These are phyloP conservation scores for Xylariales sp. DNA, from an alignment of 2,329 filamentous ascomycete genomes.

Conservation along the genomic window DNA sequence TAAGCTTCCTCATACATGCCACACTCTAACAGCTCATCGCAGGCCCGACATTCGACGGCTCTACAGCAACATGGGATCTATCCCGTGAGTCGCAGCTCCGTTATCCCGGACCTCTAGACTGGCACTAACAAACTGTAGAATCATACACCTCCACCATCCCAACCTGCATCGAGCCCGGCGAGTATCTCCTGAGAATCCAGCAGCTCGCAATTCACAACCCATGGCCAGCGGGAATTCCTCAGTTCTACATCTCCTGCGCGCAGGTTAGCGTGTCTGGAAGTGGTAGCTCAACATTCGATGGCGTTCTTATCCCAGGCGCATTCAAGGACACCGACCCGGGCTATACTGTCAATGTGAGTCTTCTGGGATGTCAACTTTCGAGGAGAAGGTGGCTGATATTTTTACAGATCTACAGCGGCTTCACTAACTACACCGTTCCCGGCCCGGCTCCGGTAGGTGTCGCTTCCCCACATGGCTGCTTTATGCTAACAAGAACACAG, in stretches of 20 bases:
- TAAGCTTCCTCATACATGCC: neutral
- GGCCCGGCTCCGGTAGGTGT: constrained; percentile 16
- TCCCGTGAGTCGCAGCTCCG: constrained; percentile 18
- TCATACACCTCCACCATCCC: constrained; percentile 42
- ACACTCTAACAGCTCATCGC: constrained; percentile 1
- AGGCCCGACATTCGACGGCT: constrained; percentile 30
- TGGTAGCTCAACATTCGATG: constrained; percentile 24
- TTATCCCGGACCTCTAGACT: neutral
- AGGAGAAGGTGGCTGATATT: neutral
- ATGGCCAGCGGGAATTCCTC: constrained; percentile 36
- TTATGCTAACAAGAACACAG: neutral
- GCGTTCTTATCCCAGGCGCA: constrained; percentile 31
- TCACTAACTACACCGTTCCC: constrained; percentile 30
- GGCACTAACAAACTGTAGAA: constrained; percentile 12
- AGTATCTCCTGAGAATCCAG: constrained; percentile 57
- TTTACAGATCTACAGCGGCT: constrained; percentile 23
- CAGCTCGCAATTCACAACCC: constrained; percentile 58
- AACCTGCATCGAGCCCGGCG: constrained; percentile 46
- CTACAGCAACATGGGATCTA: constrained; percentile 29
- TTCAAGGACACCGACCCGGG: constrained; percentile 36
- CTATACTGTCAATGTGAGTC: constrained; percentile 38
- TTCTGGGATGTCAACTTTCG: neutral
- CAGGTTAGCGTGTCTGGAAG: constrained; percentile 42
- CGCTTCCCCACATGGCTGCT: too few relatives aligned
- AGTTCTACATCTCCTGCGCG: constrained; percentile 44